phyloP scores from a whole-genome alignment of 1,284 basidiomycete species.

The Austroboletus niveus region DNA sequence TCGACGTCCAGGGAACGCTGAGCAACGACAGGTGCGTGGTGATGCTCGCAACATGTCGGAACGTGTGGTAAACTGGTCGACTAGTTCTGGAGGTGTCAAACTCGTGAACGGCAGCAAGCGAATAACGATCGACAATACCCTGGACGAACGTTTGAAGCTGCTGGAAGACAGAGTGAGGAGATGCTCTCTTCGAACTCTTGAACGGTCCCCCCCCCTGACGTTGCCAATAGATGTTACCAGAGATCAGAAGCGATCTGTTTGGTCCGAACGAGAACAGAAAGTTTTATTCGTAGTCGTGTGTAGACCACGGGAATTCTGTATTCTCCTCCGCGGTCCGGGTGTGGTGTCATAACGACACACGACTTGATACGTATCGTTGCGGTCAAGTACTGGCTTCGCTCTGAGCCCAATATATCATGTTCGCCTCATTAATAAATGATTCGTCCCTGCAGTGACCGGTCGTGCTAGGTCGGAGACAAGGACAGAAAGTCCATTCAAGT shows the following conservation, averaged over 20 bases:
- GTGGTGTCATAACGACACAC: too few species aligned
- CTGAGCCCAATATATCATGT: not conserved
- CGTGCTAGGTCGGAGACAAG: too few species aligned
- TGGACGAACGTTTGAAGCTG: slow-evolving; percentile 84
- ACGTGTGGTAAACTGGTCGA: not conserved
- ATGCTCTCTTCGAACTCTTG: not conserved
- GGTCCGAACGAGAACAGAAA: slow-evolving; percentile 86
- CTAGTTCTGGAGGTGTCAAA: slow-evolving; percentile 78
- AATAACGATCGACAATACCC: slow-evolving; percentile 89
- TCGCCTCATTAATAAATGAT: not conserved
- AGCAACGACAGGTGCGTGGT: slow-evolving; percentile 68
- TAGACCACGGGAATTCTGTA: not conserved
- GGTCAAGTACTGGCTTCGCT: too few species aligned
- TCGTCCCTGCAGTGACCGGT: too few species aligned
- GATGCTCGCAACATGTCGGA: not conserved
- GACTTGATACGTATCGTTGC: not conserved
- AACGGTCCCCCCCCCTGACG: slow-evolving; percentile 5
- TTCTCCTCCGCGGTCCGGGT: too few species aligned
- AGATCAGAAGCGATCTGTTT: slow-evolving; percentile 84
- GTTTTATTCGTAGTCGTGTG: slow-evolving; percentile 59
- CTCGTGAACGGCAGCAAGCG: slow-evolving; percentile 69
- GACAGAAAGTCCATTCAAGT: too few species aligned
- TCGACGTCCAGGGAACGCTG: slow-evolving; percentile 66
- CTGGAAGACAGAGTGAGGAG: slow-evolving; percentile 80
- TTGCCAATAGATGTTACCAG: slow-evolving; percentile 80